Conservation (phyloP, 2,329 filamentous ascomycete genomes). For the Nemania serpens region DNA sequence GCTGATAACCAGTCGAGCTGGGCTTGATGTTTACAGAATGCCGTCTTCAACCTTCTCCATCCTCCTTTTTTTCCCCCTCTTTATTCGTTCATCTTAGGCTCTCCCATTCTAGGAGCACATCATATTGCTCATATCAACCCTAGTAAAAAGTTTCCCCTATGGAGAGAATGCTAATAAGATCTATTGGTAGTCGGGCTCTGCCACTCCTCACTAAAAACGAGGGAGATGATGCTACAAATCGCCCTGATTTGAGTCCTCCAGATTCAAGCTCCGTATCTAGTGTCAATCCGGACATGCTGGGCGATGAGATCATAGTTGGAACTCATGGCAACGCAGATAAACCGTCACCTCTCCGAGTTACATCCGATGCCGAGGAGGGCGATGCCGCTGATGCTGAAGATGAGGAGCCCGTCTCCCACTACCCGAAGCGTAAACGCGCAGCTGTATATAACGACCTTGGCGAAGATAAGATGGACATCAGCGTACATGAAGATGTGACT, state of each 20-base stretch:
- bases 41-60: not conserved
- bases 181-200: slow-evolving; percentile 26
- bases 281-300: slow-evolving; percentile 47
- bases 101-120: not conserved
- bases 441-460: slow-evolving; percentile 55
- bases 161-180: slow-evolving; percentile 20
- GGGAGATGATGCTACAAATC: slow-evolving; percentile 45
- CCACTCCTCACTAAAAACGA: slow-evolving; percentile 36
- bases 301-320: slow-evolving; percentile 60
- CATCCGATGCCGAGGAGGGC: slow-evolving; percentile 49
- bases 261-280: slow-evolving; percentile 49
- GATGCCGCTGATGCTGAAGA: slow-evolving; percentile 51
- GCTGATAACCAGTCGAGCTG: not conserved
- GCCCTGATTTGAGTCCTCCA: slow-evolving; percentile 52
- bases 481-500: slow-evolving; percentile 40
- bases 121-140: not conserved
- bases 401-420: slow-evolving; percentile 45
- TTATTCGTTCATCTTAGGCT: not conserved
- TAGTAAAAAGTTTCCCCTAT: not conserved
- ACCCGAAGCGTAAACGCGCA: slow-evolving; percentile 61
- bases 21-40: not conserved
- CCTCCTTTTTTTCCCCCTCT: not conserved
- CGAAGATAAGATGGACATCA: slow-evolving; percentile 52
- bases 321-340: slow-evolving; percentile 48
- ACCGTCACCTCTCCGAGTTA: slow-evolving; percentile 42